A percentile compares a stretch with the other conserved stretches of the same genome.
Evolutionary conservation across 1,139 yeast species (phyloP).

Genomic region (Pneumocystis canis): DNA sequence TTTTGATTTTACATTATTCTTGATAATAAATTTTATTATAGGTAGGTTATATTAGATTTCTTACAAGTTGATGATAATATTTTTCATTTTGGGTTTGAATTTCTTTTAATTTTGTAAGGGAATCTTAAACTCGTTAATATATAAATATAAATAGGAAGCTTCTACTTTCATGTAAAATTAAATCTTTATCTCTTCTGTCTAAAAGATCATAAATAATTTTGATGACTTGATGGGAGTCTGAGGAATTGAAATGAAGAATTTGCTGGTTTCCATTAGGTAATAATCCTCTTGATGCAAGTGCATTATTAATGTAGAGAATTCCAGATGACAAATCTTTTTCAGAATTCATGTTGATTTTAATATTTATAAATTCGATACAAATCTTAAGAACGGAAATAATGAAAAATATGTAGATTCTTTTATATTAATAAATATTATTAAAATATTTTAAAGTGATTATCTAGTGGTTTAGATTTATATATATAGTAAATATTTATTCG

Average conservation of each 20-base stretch:
- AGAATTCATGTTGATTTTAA: not conserved
- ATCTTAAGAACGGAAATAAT: too few species aligned
- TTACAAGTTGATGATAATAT: not conserved
- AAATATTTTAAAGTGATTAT: not conserved
- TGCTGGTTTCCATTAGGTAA: not conserved
- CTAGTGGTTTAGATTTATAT: not conserved
- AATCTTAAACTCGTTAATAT: not conserved
- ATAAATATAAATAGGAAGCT: not conserved
- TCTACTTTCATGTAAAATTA: not conserved
- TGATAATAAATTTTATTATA: not conserved
- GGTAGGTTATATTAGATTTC: not conserved
- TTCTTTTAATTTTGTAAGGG: not conserved
- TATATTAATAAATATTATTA: not conserved
- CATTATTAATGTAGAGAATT: not conserved
- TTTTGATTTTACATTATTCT: not conserved
- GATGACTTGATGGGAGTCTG: not conserved
- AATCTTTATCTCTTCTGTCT: not conserved
- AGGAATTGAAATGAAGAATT: not conserved
- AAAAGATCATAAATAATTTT: not conserved
- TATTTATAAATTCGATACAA: too few species aligned
- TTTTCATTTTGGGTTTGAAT: not conserved
- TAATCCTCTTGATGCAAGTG: not conserved
- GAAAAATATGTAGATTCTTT: too few species aligned
- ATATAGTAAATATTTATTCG: not conserved
- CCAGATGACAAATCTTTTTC: not conserved